Evolutionary conservation across 1,284 basidiomycete genomes (phyloP).

Genomic region (Cryptococcus depauperatus): DNA sequence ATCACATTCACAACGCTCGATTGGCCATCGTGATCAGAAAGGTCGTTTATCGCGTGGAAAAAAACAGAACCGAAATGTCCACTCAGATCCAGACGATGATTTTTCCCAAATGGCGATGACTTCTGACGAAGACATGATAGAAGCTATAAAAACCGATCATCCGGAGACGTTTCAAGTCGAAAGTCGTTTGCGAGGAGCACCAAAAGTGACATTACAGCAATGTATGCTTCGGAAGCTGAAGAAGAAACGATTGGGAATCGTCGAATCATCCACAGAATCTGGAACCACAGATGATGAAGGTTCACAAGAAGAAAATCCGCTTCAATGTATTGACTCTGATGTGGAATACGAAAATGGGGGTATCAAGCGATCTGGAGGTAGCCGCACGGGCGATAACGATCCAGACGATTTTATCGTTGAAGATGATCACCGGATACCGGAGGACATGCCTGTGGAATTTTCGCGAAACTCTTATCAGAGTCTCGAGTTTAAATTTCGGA

Average conservation of each 20-base stretch:
- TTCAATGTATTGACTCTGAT: conserved; percentile 9
- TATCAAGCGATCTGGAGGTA: background rate
- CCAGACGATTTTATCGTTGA: conserved; percentile 63
- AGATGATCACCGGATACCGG: conserved; percentile 41
- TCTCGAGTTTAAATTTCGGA: conserved; percentile 45
- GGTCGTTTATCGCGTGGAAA: background rate
- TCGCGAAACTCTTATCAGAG: conserved; percentile 64
- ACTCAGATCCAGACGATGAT: background rate
- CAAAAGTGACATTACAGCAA: conserved; percentile 23
- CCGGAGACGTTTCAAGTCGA: conserved; percentile 49
- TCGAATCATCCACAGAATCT: conserved; percentile 26
- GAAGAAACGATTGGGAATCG: conserved; percentile 15
- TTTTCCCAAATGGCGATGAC: conserved; percentile 3
- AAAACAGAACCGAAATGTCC: background rate
- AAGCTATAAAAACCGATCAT: conserved; percentile 52
- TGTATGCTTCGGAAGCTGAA: conserved; percentile 33
- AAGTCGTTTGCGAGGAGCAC: conserved; percentile 24
- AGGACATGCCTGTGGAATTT: conserved; percentile 55
- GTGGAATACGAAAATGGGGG: conserved; percentile 20
- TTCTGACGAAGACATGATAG: conserved; percentile 46
- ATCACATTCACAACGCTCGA: no score
- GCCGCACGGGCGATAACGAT: conserved; percentile 47
- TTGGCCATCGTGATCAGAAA: no score
- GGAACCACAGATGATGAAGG: conserved; percentile 40
- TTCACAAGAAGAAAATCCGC: conserved; percentile 12